phyloP scores from a whole-genome alignment of 345 rosid genomes.

The Anastatica hierochuntica region DNA sequence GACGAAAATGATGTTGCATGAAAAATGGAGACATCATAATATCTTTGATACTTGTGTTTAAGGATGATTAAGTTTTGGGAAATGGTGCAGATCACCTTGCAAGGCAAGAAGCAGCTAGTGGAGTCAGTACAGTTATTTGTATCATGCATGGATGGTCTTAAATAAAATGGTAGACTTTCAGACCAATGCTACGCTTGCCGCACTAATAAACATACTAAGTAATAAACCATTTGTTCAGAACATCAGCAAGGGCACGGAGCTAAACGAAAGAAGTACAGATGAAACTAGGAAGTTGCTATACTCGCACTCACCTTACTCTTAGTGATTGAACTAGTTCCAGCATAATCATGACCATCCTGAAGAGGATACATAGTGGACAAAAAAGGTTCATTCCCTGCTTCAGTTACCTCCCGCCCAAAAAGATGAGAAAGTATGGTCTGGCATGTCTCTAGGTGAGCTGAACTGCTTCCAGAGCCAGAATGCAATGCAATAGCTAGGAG shows the following conservation, averaged over 20 bases:
- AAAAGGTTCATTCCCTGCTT: constrained; percentile 29
- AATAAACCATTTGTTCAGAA: not conserved
- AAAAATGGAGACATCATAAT: too few species aligned
- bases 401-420: constrained; percentile 52
- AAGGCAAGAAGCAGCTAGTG: too few species aligned
- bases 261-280: not conserved
- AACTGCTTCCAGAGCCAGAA: constrained; percentile 47
- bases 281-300: constrained; percentile 3
- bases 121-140: constrained; percentile 6
- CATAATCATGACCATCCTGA: constrained; percentile 36
- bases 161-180: not conserved
- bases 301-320: constrained; percentile 67
- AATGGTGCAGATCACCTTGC: too few species aligned
- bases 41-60: too few species aligned
- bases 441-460: constrained; percentile 61
- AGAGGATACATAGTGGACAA: constrained; percentile 32
- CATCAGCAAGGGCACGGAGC: not conserved
- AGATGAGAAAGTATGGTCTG: constrained; percentile 69
- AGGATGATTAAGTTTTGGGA: too few species aligned
- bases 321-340: constrained; percentile 47
- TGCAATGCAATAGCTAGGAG: constrained; percentile 84
- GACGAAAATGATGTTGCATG: too few species aligned
- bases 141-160: constrained; percentile 8
- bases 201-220: not conserved
- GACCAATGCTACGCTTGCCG: constrained; percentile 1